phyloP scores from a whole-genome alignment of 179 eudicot genomes.

The Carnegiea gigantea region DNA sequence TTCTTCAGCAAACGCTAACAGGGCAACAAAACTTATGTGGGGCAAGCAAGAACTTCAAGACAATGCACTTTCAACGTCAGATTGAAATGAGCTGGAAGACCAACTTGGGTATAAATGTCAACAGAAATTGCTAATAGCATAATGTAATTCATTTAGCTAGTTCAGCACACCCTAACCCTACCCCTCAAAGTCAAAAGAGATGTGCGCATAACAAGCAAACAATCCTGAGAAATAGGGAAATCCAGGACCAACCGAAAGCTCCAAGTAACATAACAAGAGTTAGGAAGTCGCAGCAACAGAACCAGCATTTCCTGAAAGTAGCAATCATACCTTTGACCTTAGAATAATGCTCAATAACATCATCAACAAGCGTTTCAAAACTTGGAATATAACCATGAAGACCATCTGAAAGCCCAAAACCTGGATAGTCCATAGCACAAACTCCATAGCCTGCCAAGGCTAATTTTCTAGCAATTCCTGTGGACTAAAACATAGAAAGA shows the following conservation, averaged over 20 bases:
- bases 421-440: slow-evolving; percentile 94
- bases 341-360: slow-evolving; percentile 75
- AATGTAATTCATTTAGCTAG: not conserved
- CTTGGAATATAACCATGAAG: slow-evolving; percentile 82
- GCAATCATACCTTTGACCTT: slow-evolving; percentile 60
- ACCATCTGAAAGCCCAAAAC: slow-evolving; percentile 99
- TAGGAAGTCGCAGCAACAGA: not conserved
- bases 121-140: not conserved
- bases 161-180: not conserved
- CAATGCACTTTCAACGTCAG: not conserved
- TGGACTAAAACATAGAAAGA: slow-evolving; percentile 30
- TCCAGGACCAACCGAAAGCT: not conserved
- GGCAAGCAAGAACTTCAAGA: not conserved
- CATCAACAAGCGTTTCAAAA: slow-evolving; percentile 80
- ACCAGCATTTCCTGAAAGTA: not conserved
- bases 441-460: slow-evolving; percentile 89
- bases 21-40: not conserved
- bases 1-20: not conserved
- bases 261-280: not conserved
- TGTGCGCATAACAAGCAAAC: not conserved
- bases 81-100: not conserved
- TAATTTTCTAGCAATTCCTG: slow-evolving; percentile 88
- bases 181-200: not conserved
- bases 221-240: not conserved
- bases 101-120: not conserved